phyloP scores from a whole-genome alignment of 148 eudicot genomes.

The Camellia sinensis region DNA sequence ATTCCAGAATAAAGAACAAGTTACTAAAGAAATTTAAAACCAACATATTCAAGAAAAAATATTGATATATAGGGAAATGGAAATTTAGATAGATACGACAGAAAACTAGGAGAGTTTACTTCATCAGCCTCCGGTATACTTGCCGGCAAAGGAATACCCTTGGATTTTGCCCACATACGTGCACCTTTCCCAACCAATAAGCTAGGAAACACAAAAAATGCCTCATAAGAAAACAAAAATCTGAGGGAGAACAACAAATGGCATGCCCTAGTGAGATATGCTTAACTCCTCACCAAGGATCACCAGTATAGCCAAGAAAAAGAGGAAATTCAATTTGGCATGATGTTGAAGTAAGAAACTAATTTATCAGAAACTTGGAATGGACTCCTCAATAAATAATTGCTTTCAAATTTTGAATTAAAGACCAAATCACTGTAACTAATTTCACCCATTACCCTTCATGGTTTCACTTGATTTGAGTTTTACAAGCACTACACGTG shows the following conservation, averaged over 20 bases:
- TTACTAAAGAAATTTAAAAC: neutral
- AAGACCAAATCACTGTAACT: no score
- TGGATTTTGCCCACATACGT: constrained; percentile 68
- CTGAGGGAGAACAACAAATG: neutral
- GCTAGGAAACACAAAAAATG: constrained; percentile 33
- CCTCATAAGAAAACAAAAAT: neutral
- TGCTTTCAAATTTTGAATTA: no score
- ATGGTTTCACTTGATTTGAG: no score
- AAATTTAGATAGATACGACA: neutral
- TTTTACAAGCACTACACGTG: neutral
- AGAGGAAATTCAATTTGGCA: no score
- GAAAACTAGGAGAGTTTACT: constrained; percentile 32
- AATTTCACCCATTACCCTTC: no score
- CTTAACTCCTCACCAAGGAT: neutral
- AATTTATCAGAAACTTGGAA: no score
- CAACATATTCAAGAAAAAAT: constrained; percentile 5
- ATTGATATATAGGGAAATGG: neutral
- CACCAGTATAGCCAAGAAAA: neutral
- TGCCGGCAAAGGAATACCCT: constrained; percentile 47
- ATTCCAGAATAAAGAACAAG: neutral
- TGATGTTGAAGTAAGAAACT: no score
- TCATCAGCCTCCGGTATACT: constrained; percentile 53
- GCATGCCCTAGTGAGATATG: neutral
- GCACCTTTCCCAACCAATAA: constrained; percentile 97
- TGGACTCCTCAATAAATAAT: no score